phyloP scores from a whole-genome alignment of 805 yeast genomes.

The Torulaspora quercuum region DNA sequence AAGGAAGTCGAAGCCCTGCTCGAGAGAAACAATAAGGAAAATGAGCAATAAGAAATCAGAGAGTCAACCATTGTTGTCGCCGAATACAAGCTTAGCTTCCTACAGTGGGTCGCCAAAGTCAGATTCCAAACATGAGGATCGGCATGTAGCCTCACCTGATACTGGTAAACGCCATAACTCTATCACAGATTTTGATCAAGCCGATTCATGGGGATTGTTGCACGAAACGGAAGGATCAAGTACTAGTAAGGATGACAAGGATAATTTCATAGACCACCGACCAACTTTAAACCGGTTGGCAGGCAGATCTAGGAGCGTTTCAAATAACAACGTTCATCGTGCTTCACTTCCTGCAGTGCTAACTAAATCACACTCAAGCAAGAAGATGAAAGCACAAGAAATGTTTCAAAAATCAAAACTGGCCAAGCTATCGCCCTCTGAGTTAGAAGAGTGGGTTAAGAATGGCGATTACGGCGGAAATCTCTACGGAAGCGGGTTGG shows the following conservation, averaged over 20 bases:
- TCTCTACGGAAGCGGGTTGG: slow-evolving; percentile 11
- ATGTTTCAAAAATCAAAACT: slow-evolving; percentile 9
- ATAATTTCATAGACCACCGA: slow-evolving; percentile 30
- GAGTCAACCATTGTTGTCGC: slow-evolving; percentile 13
- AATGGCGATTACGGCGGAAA: slow-evolving; percentile 11
- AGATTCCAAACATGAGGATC: neutral
- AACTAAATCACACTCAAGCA: slow-evolving; percentile 9
- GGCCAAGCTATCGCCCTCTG: slow-evolving; percentile 15
- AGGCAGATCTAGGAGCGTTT: slow-evolving; percentile 12
- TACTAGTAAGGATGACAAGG: slow-evolving; percentile 13
- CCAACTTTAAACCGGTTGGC: slow-evolving; percentile 19
- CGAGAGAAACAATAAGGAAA: too few relatives aligned
- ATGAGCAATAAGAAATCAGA: slow-evolving; percentile 7
- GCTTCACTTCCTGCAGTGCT: slow-evolving; percentile 12
- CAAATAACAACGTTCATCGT: slow-evolving; percentile 10
- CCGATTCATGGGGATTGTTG: slow-evolving; percentile 35
- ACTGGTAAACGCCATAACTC: slow-evolving; percentile 7
- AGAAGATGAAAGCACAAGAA: slow-evolving; percentile 7
- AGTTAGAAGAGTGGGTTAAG: slow-evolving; percentile 18
- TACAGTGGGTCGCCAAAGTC: slow-evolving; percentile 10
- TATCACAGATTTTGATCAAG: slow-evolving; percentile 33
- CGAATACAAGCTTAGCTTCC: slow-evolving; percentile 15
- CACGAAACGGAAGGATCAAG: slow-evolving; percentile 29
- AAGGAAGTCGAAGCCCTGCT: too few relatives aligned
- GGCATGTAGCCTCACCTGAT: slow-evolving; percentile 5